Conservation (phyloP, 2,329 filamentous ascomycete genomes). For the Acephala macrosclerotiorum region DNA sequence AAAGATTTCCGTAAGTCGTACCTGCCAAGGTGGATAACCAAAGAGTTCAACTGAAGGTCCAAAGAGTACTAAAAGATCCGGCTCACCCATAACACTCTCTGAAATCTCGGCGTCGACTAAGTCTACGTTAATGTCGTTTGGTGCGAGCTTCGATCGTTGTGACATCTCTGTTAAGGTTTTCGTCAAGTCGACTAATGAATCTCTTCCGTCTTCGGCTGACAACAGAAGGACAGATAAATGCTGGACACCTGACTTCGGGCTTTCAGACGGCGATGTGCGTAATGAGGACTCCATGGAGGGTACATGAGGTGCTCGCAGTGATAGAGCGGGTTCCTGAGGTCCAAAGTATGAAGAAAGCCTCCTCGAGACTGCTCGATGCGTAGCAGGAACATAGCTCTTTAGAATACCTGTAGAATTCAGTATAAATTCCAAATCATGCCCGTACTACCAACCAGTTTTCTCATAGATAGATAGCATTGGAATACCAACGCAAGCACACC, state of each 20-base stretch:
- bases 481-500: slow-evolving; percentile 91
- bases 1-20: slow-evolving; percentile 94
- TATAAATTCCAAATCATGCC: neutral
- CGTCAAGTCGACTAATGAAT: slow-evolving; percentile 94
- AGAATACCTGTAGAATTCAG: slow-evolving; percentile 69
- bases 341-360: slow-evolving; percentile 92
- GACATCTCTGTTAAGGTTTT: slow-evolving; percentile 96
- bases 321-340: slow-evolving; percentile 73
- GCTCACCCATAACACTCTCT: slow-evolving; percentile 82
- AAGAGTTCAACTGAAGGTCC: slow-evolving; percentile 82
- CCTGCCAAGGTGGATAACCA: slow-evolving; percentile 96
- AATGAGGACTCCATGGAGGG: slow-evolving; percentile 61
- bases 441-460: slow-evolving; percentile 73
- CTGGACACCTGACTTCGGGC: slow-evolving; percentile 47
- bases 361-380: slow-evolving; percentile 78
- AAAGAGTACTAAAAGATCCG: slow-evolving; percentile 89
- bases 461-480: slow-evolving; percentile 91
- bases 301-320: slow-evolving; percentile 75
- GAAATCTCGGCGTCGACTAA: slow-evolving; percentile 89
- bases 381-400: slow-evolving; percentile 87
- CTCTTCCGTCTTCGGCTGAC: slow-evolving; percentile 86
- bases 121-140: slow-evolving; percentile 83
- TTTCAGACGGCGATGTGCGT: slow-evolving; percentile 52
- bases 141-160: slow-evolving; percentile 82
- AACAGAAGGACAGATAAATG: slow-evolving; percentile 75